phyloP scores from a whole-genome alignment of 768 basidiomycete species.

The Leucosporidium yakuticum region DNA sequence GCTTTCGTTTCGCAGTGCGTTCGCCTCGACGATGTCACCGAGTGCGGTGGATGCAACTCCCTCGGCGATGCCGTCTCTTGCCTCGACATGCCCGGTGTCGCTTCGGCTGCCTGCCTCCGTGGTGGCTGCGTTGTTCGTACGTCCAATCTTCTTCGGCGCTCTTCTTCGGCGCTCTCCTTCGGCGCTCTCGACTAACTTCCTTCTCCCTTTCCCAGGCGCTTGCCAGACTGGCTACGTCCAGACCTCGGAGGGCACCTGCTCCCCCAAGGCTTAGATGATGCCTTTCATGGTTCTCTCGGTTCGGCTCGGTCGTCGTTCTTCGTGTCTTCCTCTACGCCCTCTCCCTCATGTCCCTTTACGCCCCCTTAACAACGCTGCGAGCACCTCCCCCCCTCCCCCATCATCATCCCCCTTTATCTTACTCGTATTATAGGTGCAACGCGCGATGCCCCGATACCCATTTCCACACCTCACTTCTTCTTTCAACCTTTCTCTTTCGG shows the following conservation, averaged over 20 bases:
- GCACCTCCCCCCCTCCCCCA: neutral
- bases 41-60: conserved; percentile 34
- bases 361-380: neutral
- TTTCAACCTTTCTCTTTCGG: no score
- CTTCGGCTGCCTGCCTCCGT: conserved; percentile 24
- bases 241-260: conserved; percentile 27
- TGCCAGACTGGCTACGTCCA: conserved; percentile 33
- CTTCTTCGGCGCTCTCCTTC: neutral
- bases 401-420: neutral
- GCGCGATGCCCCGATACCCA: no score
- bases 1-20: conserved; percentile 13
- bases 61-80: conserved; percentile 24
- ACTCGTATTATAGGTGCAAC: no score
- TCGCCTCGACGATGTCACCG: conserved; percentile 30
- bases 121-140: conserved; percentile 33
- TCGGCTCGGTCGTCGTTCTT: no score
- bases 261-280: conserved; percentile 19
- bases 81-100: conserved; percentile 29
- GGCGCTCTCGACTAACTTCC: neutral
- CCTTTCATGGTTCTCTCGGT: no score
- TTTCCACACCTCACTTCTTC: neutral
- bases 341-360: no score
- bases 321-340: no score
- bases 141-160: neutral
- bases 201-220: conserved; percentile 7